Base-by-base conservation (phyloP, 805 yeast species). In the Priceomyces fermenticarens region DNA sequence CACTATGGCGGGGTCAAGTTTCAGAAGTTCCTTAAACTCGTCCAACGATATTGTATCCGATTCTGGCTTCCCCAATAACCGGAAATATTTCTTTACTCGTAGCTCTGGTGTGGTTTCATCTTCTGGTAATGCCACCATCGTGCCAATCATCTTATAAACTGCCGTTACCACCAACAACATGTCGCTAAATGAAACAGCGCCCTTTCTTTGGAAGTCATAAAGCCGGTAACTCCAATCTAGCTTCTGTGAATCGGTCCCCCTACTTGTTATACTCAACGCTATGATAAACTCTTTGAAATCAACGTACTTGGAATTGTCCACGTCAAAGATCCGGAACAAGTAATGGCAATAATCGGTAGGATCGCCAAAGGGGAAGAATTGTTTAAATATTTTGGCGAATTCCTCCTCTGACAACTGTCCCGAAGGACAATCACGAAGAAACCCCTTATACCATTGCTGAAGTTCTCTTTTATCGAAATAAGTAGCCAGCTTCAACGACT, bases 361-460 rank as follows among this genome's bases (percentile, higher is more conserved):
- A 55, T 91, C 96, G 0, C 99, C 99, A 70, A 93, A 93, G 13
- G 99, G 99, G 72, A 93, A 93, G 62, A 91, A 93, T 57, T 93
- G 98, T 60, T 88, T 88, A 68, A 90, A 95, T 13, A 93, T 90
- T 62, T 87, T 88, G 50, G 85, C 81, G 61, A 93, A 88, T 57
- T 93, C 98, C 36, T 84, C 87, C 54, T 83, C 85, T 2, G 89
- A 80, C 20, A 93, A 71, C 58, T 84, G 90, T 1, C 98, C 98
- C 27, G 80, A 73, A 1, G 97, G 97, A 60, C 97, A 91, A 61
- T 93, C 99, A 57, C 97, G 76, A 32, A 85, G 70, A 54, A 93
- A 93, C 2, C 98, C 98, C 59, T 91, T 91, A 59, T 91, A 91
- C 99, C 99, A 93, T 58, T 91, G 99, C 62, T 93, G 98, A 33